These are phyloP conservation scores for Raffaelea ambrosiae DNA, from an alignment of 2,329 filamentous ascomycete species.

Conservation along the genomic window DNA sequence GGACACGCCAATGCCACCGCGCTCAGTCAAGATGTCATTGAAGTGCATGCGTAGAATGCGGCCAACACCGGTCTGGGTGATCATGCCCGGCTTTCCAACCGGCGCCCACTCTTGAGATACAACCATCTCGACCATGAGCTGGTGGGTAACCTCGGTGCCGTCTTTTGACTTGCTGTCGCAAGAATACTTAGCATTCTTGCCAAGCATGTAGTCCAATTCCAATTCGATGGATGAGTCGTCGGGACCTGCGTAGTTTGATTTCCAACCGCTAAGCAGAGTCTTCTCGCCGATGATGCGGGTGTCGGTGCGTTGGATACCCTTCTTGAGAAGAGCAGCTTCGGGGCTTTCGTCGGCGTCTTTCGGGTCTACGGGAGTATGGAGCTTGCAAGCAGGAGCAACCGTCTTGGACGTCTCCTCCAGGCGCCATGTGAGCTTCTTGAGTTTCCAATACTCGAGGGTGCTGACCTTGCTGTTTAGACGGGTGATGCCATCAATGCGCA, in stretches of 20 bases:
- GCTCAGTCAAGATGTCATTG: conserved; percentile 70
- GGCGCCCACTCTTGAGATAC: conserved; percentile 84
- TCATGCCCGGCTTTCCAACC: conserved; percentile 56
- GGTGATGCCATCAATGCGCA: conserved; percentile 81
- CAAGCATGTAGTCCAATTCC: conserved; percentile 69
- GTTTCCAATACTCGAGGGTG: conserved; percentile 72
- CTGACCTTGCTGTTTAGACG: conserved; percentile 59
- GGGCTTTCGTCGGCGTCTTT: conserved; percentile 30
- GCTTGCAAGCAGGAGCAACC: conserved; percentile 69
- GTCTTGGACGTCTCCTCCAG: conserved; percentile 82
- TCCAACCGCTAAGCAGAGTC: conserved; percentile 84
- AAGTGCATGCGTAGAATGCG: conserved; percentile 92
- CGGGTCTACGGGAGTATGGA: conserved; percentile 55
- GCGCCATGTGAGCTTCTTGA: conserved; percentile 87
- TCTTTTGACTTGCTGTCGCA: conserved; percentile 70
- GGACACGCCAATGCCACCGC: conserved; percentile 77
- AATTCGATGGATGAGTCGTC: conserved; percentile 60
- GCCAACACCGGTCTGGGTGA: conserved; percentile 82
- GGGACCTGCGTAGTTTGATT: conserved; percentile 50
- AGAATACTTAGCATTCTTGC: conserved; percentile 50
- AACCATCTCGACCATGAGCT: conserved; percentile 84
- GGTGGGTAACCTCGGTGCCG: conserved; percentile 73
- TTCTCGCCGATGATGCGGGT: conserved; percentile 70
- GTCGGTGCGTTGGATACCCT: conserved; percentile 66
- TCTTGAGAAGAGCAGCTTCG: conserved; percentile 28